Evolutionary conservation across 2,329 filamentous ascomycete species (phyloP).

Genomic region (Botrytis fragariae): DNA sequence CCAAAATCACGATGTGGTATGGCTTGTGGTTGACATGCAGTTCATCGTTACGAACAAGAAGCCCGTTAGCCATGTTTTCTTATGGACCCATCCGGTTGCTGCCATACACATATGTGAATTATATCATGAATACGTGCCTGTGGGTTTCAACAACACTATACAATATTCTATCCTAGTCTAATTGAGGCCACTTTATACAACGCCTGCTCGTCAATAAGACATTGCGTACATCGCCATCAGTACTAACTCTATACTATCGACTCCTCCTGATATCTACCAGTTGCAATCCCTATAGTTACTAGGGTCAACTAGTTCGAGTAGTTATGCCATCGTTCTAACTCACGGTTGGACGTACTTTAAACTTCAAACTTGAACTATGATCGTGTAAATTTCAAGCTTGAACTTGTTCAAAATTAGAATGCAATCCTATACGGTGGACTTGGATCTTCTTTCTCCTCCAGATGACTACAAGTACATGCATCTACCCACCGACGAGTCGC

Average conservation of each 20-base stretch:
- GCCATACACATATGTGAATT: not conserved
- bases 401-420: not conserved
- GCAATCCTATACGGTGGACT: not conserved
- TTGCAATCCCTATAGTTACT: not conserved
- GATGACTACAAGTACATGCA: not conserved
- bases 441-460: not conserved
- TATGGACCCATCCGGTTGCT: not conserved
- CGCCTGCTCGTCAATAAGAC: not conserved
- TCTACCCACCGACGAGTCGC: not conserved
- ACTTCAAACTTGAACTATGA: not conserved
- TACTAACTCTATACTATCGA: not conserved
- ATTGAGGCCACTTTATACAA: not conserved
- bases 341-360: not conserved
- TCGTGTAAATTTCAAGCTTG: not conserved
- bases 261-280: not conserved
- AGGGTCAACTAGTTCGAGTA: no score
- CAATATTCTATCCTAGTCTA: not conserved
- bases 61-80: no score
- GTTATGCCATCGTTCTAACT: not conserved
- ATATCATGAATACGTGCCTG: not conserved
- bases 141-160: not conserved
- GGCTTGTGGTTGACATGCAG: not conserved
- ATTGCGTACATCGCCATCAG: not conserved
- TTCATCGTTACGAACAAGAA: not conserved
- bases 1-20: not conserved